Conservation (phyloP, 257 asterid species). For the Plectranthus barbatus region DNA sequence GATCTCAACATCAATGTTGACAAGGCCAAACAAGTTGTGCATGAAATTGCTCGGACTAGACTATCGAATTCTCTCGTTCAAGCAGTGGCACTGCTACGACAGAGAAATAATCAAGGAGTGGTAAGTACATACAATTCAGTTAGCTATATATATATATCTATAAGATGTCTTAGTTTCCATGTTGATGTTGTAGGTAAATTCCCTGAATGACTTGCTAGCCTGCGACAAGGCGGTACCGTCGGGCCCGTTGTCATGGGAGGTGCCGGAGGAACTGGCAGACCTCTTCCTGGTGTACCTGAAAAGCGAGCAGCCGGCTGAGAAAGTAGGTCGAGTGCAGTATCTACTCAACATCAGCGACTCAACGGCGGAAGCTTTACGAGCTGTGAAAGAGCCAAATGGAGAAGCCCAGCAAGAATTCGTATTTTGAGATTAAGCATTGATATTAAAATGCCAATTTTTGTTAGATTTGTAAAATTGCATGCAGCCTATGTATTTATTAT, state of each 20-base stretch:
- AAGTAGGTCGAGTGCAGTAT: constrained; percentile 62
- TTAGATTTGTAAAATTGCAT: no score
- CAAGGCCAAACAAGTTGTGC: constrained; percentile 66
- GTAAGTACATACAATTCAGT: constrained; percentile 33
- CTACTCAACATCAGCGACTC: constrained; percentile 77
- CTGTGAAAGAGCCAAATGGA: constrained; percentile 42
- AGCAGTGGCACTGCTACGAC: constrained; percentile 80
- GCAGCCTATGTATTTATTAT: no score
- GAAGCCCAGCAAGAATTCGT: constrained; percentile 54
- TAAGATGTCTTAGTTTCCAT: not conserved
- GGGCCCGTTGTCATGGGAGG: constrained; percentile 75
- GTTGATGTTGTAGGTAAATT: constrained; percentile 54
- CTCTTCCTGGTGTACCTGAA: constrained; percentile 55
- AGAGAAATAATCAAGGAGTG: constrained; percentile 70
- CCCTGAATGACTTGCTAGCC: constrained; percentile 82
- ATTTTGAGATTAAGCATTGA: constrained; percentile 21
- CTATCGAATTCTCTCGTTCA: constrained; percentile 77
- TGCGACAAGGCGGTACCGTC: constrained; percentile 95
- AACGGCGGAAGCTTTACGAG: constrained; percentile 49
- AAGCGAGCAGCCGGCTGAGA: constrained; percentile 55
- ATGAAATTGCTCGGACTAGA: constrained; percentile 60
- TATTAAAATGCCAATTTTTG: no score
- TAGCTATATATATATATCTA: not conserved
- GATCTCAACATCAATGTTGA: constrained; percentile 61
- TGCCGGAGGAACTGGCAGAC: constrained; percentile 69